Conservation (phyloP, 1,284 basidiomycete genomes). For the Coriolopsis trogii region DNA sequence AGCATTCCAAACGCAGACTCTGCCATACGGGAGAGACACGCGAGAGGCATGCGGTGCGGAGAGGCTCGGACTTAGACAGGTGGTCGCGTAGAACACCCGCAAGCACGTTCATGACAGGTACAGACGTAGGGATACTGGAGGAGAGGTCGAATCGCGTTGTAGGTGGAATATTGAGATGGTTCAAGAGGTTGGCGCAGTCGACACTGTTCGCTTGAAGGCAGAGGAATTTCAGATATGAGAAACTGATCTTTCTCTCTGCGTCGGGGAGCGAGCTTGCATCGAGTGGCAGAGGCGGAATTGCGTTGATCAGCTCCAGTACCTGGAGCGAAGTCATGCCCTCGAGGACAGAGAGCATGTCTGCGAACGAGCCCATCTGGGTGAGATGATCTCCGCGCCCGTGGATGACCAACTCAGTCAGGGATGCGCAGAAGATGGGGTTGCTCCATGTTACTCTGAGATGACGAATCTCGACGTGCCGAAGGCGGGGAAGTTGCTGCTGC, state of each 20-base stretch:
- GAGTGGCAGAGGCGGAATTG: constrained; percentile 2
- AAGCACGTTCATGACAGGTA: background rate
- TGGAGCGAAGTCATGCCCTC: constrained; percentile 6
- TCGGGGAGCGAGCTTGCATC: background rate
- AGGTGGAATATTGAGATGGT: constrained; percentile 2
- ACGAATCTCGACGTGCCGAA: constrained; percentile 9
- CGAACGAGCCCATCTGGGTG: background rate
- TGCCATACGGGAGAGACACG: background rate
- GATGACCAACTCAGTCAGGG: constrained; percentile 3
- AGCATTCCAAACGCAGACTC: too few species aligned
- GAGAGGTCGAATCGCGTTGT: background rate
- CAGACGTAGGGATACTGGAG: background rate
- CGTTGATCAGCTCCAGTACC: background rate
- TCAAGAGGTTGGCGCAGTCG: constrained; percentile 6
- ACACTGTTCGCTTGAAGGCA: background rate
- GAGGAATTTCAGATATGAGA: background rate
- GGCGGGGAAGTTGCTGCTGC: too few species aligned
- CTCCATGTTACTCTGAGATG: constrained; percentile 7
- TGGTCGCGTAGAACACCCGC: background rate
- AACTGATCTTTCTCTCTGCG: background rate
- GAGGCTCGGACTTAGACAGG: background rate
- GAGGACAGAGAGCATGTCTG: background rate
- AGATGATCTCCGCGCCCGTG: background rate
- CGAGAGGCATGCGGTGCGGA: background rate
- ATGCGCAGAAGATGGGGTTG: constrained; percentile 11